Conservation (phyloP, 371 early-diverging fungal genomes). For the Apophysomyces sp. region DNA sequence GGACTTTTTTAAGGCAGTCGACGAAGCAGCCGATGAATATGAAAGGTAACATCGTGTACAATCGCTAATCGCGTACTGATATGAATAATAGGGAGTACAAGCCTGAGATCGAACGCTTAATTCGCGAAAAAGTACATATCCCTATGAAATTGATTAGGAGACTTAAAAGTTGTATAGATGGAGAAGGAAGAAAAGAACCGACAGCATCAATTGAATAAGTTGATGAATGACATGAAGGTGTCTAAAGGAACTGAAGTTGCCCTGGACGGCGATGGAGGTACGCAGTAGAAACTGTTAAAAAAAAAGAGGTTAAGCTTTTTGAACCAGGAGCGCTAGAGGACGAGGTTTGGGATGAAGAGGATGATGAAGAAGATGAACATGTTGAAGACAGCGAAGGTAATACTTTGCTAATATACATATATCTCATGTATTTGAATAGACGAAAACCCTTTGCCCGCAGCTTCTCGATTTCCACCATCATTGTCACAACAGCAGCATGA, state of each 20-base stretch:
- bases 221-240: constrained; percentile 67
- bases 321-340: constrained; percentile 12
- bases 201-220: constrained; percentile 51
- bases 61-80: not conserved
- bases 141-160: constrained; percentile 15
- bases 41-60: constrained; percentile 32
- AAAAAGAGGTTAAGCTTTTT: not conserved
- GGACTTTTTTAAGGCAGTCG: constrained; percentile 87
- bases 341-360: constrained; percentile 31
- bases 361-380: constrained; percentile 33
- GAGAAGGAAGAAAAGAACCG: constrained; percentile 46
- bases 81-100: constrained; percentile 61
- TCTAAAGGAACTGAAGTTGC: constrained; percentile 44
- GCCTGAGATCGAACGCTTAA: constrained; percentile 74
- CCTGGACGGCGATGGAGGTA: constrained; percentile 24
- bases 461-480: constrained; percentile 46
- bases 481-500: constrained; percentile 31
- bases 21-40: constrained; percentile 86
- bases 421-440: constrained; percentile 1
- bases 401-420: not conserved
- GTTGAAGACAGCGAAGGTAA: constrained; percentile 40
- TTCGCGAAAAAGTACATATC: constrained; percentile 53
- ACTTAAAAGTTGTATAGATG: constrained; percentile 30
- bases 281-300: not conserved
- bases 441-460: constrained; percentile 35